phyloP scores from a whole-genome alignment of 192 early-diverging fungal species.

The Linnemannia exigua region DNA sequence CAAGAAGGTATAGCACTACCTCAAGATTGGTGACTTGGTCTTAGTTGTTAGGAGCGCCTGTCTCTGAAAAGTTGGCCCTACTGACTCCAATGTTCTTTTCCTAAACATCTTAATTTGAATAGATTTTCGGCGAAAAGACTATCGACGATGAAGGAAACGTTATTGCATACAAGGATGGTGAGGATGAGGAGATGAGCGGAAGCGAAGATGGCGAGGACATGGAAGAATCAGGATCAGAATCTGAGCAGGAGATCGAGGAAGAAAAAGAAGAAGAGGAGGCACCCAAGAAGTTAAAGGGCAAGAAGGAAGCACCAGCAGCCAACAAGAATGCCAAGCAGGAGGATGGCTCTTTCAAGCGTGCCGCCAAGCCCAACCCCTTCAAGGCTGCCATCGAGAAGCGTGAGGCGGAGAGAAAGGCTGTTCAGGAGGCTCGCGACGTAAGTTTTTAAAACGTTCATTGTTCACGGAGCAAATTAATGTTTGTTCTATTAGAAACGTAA shows the following conservation, averaged over 20 bases:
- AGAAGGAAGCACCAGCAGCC: slow-evolving; percentile 10
- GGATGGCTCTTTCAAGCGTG: slow-evolving; percentile 44
- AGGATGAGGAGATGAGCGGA: slow-evolving; percentile 27
- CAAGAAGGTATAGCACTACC: slow-evolving; percentile 37
- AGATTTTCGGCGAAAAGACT: slow-evolving; percentile 55
- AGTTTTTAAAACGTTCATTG: not conserved
- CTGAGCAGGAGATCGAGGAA: slow-evolving; percentile 17
- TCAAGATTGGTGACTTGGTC: not conserved
- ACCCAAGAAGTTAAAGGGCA: slow-evolving; percentile 37
- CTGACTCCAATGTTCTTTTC: not conserved
- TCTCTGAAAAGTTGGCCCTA: not conserved
- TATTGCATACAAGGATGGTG: slow-evolving; percentile 32
- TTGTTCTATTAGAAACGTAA: too few relatives aligned
- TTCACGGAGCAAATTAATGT: not conserved
- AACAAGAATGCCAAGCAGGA: slow-evolving; percentile 47
- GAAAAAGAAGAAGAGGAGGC: slow-evolving; percentile 21
- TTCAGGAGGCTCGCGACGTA: slow-evolving; percentile 51
- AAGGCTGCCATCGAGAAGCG: slow-evolving; percentile 56
- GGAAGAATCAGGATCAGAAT: slow-evolving; percentile 28
- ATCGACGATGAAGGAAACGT: slow-evolving; percentile 56
- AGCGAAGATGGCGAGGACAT: slow-evolving; percentile 29
- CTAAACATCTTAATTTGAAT: not conserved
- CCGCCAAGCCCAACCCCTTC: slow-evolving; percentile 52
- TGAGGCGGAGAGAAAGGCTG: slow-evolving; percentile 56
- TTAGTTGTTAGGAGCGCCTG: not conserved